Percentiles rank a stretch among this genome's conserved stretches.
Evolutionary conservation across 2,329 filamentous ascomycete genomes (phyloP).

Genomic region (Pseudogymnoascus sp.): DNA sequence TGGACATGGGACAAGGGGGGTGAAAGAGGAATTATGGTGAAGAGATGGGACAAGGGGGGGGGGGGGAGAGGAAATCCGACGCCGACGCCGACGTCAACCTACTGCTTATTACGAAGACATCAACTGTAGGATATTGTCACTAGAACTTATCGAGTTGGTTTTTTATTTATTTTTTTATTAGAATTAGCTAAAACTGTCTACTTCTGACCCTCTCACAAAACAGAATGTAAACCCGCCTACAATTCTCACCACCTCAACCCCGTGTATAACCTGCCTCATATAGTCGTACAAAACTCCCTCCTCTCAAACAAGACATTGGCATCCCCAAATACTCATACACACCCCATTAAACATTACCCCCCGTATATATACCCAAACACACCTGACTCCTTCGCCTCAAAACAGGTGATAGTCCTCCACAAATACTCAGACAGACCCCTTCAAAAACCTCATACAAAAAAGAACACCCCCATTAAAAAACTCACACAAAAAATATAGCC

Average conservation of each 20-base stretch:
- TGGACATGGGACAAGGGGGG: too few species aligned
- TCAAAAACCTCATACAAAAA: not conserved
- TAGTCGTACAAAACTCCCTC: not conserved
- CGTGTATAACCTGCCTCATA: not conserved
- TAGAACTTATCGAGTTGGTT: too few species aligned
- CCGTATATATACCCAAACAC: not conserved
- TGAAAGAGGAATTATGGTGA: too few species aligned
- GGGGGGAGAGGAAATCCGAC: not conserved
- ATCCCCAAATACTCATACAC: not conserved
- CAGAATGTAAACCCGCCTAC: slow-evolving; percentile 1
- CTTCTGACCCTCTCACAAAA: not conserved
- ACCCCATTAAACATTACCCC: not conserved
- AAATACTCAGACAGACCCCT: not conserved
- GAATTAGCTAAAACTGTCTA: slow-evolving; percentile 5
- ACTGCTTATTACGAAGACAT: not conserved
- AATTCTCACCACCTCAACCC: not conserved
- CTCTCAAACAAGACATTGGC: not conserved
- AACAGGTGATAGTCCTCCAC: not conserved
- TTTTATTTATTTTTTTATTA: not conserved
- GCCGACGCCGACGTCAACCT: too few species aligned
- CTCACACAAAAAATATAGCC: not conserved
- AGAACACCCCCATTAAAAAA: not conserved
- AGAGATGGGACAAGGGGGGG: not conserved
- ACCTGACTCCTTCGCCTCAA: not conserved
- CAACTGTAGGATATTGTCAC: not conserved